Base-by-base conservation (phyloP, 139 green algal genomes). In the Tetradesmus obliquus region DNA sequence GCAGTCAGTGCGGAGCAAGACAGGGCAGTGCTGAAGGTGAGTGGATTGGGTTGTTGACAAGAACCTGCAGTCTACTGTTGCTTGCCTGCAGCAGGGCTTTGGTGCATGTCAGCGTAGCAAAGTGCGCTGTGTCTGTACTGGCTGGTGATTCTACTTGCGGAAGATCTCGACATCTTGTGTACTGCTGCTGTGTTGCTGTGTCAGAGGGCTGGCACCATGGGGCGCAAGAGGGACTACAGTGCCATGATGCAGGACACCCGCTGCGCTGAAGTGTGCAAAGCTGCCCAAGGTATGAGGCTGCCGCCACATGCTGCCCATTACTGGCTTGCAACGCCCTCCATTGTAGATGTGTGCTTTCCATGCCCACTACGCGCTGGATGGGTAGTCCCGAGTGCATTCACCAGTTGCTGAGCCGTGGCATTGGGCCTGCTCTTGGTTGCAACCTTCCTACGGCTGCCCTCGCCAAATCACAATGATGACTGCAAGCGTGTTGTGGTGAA, bases 191-290 rank as follows among this genome's bases (percentile, higher is more conserved):
- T 76, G 17, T 24, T 76, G 66, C 66, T 24, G 66, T 19, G 5
- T n/a, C 15, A 76, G 66, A 76, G 66, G 66, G 66, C 66, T 76
- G 66, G 17, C 66, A 24, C 5, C n/a, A 19, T 5, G 66, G 66
- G 66, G 17, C 66, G 66, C 66, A 76, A 76, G 66, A 17, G 66
- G 12, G 66, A 76, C 66, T 76, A 76, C 66, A 76, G 66, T 19
- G 17, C 66, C 66, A 55, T 32, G 17, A 45, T 79, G 84, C 57
- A 79, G 10, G 84, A 81, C 32, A 32, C 20, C 19, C 84, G 84
- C 45, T 89, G 84, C 53, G 62, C 84, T 32, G 62, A 89, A 55
- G 32, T 89, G 32, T 89, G 84, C 32, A 81, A 89, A 17, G 84
- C 84, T 62, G 84, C 84, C 51, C 84, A 89, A 89, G 84, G 84